Evolutionary conservation across 2,329 filamentous ascomycete species (phyloP).

Genomic region (Botrytis squamosa): DNA sequence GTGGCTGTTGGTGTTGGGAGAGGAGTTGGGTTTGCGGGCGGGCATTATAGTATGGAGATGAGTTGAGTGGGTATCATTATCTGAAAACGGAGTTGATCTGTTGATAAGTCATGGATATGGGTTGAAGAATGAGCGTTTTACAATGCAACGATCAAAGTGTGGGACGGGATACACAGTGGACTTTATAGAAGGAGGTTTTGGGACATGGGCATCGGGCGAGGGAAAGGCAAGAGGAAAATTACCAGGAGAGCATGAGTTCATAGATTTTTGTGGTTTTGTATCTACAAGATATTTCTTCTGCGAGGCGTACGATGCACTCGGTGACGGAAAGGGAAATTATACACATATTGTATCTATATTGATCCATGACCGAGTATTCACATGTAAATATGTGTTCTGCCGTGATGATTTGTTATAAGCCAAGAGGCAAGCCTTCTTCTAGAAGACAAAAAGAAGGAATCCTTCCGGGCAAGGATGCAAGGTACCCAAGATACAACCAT

Average conservation of each 20-base stretch:
- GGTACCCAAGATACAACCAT: background rate
- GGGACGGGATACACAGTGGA: background rate
- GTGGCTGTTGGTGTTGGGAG: background rate
- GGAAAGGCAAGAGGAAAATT: background rate
- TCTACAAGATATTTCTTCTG: background rate
- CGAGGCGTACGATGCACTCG: background rate
- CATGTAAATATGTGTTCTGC: background rate
- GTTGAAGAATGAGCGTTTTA: background rate
- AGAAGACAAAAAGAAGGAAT: conserved; percentile 8
- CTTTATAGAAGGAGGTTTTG: background rate
- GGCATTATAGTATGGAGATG: background rate
- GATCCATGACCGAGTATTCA: background rate
- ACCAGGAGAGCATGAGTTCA: background rate
- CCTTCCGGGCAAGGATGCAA: background rate
- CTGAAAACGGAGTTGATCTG: background rate
- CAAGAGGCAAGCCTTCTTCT: background rate
- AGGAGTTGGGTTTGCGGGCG: background rate
- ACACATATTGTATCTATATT: background rate
- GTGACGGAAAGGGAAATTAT: background rate
- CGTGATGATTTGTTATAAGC: background rate
- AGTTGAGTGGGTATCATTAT: background rate
- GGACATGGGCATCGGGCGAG: background rate
- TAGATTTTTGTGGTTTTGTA: too few species aligned
- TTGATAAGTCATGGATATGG: background rate
- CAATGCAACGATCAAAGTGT: background rate